Percentiles rank a stretch among this genome's conserved stretches.
These are phyloP conservation scores for Artemisia tridentata DNA, from an alignment of 129 eudicot species.

Conservation along the genomic window DNA sequence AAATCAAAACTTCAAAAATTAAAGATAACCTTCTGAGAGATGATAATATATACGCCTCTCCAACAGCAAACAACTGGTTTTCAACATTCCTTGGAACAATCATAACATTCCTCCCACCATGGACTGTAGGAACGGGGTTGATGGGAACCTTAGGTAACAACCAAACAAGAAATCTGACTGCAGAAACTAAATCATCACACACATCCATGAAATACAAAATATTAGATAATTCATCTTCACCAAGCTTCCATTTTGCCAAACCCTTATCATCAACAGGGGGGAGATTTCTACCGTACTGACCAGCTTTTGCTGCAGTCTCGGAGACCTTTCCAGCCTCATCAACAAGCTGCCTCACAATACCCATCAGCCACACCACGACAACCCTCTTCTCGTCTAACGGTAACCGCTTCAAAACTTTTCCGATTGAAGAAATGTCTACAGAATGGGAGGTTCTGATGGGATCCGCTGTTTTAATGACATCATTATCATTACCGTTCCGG, in stretches of 20 bases:
- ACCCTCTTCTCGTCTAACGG: slow-evolving; percentile 69
- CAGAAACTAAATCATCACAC: slow-evolving; percentile 63
- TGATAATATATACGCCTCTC: slow-evolving; percentile 74
- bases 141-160: slow-evolving; percentile 72
- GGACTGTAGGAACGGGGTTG: slow-evolving; percentile 44
- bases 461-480: slow-evolving; percentile 40
- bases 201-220: slow-evolving; percentile 74
- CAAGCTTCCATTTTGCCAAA: slow-evolving; percentile 71
- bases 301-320: slow-evolving; percentile 44
- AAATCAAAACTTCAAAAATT: background rate
- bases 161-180: slow-evolving; percentile 74
- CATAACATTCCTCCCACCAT: slow-evolving; percentile 63
- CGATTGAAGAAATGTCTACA: slow-evolving; percentile 59
- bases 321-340: slow-evolving; percentile 68
- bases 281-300: slow-evolving; percentile 46
- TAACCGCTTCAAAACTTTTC: slow-evolving; percentile 62
- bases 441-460: slow-evolving; percentile 28
- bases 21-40: slow-evolving; percentile 66
- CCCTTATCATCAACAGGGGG: slow-evolving; percentile 61
- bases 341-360: slow-evolving; percentile 60
- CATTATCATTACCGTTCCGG: slow-evolving; percentile 48
- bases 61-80: slow-evolving; percentile 58
- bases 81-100: slow-evolving; percentile 64
- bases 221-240: slow-evolving; percentile 84
- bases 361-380: slow-evolving; percentile 64